These are phyloP conservation scores for Penicillium riverlandense DNA, from an alignment of 495 filamentous ascomycete species.

Conservation along the genomic window DNA sequence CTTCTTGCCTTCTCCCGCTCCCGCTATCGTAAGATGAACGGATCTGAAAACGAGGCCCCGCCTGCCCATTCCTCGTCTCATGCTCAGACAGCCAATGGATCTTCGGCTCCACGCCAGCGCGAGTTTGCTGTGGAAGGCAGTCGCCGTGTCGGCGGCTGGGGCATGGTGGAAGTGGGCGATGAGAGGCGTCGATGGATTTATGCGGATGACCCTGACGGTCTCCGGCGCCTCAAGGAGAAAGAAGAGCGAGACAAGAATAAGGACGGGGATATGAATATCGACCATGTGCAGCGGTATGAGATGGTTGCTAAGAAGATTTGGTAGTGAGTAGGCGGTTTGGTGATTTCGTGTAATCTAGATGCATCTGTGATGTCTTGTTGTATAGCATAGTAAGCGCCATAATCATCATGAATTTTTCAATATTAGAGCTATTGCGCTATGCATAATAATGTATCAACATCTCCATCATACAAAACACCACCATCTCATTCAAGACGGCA, in stretches of 20 bases:
- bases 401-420: too few relatives aligned
- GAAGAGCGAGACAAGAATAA: constrained; percentile 57
- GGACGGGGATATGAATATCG: constrained; percentile 49
- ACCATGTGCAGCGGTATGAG: constrained; percentile 72
- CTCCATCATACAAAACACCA: too few relatives aligned
- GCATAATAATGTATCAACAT: too few relatives aligned
- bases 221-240: constrained; percentile 59
- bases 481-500: constrained; percentile 24
- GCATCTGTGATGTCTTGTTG: neutral
- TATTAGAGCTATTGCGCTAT: too few relatives aligned
- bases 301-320: constrained; percentile 95
- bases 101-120: constrained; percentile 11
- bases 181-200: constrained; percentile 84
- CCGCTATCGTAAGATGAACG: constrained; percentile 75
- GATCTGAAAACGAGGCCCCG: constrained; percentile 47
- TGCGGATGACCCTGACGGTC: constrained; percentile 68
- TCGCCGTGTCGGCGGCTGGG: constrained; percentile 71
- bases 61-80: constrained; percentile 4
- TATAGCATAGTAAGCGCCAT: neutral
- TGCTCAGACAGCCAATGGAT: constrained; percentile 1
- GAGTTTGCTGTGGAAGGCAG: constrained; percentile 60
- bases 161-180: constrained; percentile 79
- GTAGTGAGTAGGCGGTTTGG: constrained; percentile 33
- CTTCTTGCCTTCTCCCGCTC: constrained; percentile 67
- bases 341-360: neutral